A percentile compares a stretch with the other conserved stretches of the same genome.
These are phyloP conservation scores for Myxozyma lipomycoides DNA, from an alignment of 805 yeast genomes.

Conservation along the genomic window DNA sequence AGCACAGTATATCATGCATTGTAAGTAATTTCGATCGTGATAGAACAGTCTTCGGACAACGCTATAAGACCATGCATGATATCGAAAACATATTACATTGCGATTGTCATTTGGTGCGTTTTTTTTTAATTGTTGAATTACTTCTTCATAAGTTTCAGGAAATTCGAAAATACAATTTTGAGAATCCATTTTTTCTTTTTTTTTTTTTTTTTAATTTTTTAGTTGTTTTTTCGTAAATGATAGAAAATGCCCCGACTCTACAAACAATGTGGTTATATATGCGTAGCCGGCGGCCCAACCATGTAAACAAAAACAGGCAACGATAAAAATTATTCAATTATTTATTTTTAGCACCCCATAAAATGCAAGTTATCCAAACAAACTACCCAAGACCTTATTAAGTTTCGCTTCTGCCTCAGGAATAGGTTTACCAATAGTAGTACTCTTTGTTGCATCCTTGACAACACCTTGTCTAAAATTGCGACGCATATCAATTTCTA, in stretches of 20 bases:
- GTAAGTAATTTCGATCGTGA: background rate
- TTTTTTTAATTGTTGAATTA: too few relatives aligned
- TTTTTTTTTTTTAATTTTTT: too few relatives aligned
- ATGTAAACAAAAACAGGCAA: background rate
- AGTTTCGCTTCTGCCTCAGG: slow-evolving; percentile 7
- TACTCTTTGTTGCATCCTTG: slow-evolving; percentile 33
- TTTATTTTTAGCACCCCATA: too few relatives aligned
- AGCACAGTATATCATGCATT: background rate
- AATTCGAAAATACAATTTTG: too few relatives aligned
- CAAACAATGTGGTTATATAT: too few relatives aligned
- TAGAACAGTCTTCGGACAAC: background rate
- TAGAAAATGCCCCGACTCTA: too few relatives aligned
- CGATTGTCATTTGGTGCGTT: too few relatives aligned
- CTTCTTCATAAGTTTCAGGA: too few relatives aligned
- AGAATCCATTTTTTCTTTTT: too few relatives aligned
- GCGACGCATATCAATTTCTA: slow-evolving; percentile 46
- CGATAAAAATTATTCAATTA: background rate
- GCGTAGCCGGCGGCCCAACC: too few relatives aligned
- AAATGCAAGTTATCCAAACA: background rate
- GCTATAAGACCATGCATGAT: background rate
- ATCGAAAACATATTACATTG: background rate
- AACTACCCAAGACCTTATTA: background rate
- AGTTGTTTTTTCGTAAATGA: too few relatives aligned
- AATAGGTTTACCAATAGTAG: background rate
- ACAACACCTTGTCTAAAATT: slow-evolving; percentile 69